Evolutionary conservation across 2,329 filamentous ascomycete genomes (phyloP).

Genomic region (Hymenoscyphus albidus): DNA sequence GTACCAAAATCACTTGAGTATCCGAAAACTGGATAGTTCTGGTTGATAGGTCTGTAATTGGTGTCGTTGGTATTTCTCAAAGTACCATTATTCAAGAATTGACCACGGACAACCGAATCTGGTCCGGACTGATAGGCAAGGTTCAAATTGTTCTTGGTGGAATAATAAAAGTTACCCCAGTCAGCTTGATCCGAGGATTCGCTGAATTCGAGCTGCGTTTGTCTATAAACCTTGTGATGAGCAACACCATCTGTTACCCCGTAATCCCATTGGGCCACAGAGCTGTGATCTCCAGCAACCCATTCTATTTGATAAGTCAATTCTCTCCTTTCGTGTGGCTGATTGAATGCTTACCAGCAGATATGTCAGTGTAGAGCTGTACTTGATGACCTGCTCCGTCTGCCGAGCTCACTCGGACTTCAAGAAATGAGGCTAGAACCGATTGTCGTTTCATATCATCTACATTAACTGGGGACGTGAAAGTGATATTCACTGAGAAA

Average conservation of each 20-base stretch:
- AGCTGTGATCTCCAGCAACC: slow-evolving; percentile 58
- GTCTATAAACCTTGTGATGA: slow-evolving; percentile 61
- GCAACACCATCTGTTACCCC: slow-evolving; percentile 47
- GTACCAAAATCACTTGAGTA: slow-evolving; percentile 58
- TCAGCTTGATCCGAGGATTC: slow-evolving; percentile 69
- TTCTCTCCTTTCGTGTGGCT: slow-evolving; percentile 6
- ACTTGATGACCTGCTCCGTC: slow-evolving; percentile 62
- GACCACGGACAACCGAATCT: slow-evolving; percentile 60
- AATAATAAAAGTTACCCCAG: slow-evolving; percentile 79
- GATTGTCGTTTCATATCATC: slow-evolving; percentile 65
- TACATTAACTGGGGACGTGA: slow-evolving; percentile 66
- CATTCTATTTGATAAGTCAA: slow-evolving; percentile 54
- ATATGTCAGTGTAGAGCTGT: slow-evolving; percentile 69
- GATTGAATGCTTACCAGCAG: slow-evolving; percentile 50
- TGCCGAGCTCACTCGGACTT: slow-evolving; percentile 57
- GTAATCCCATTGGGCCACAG: slow-evolving; percentile 60
- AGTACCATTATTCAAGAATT: slow-evolving; percentile 60
- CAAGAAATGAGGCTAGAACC: slow-evolving; percentile 65
- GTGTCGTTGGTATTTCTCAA: slow-evolving; percentile 63
- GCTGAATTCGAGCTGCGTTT: slow-evolving; percentile 60
- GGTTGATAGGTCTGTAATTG: slow-evolving; percentile 62
- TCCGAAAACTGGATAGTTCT: slow-evolving; percentile 76
- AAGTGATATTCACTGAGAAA: slow-evolving; percentile 58
- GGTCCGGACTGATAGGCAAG: slow-evolving; percentile 67
- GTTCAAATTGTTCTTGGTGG: slow-evolving; percentile 53